Evolutionary conservation across 2,329 filamentous ascomycete species (phyloP).

Genomic region (Alternaria arborescens): DNA sequence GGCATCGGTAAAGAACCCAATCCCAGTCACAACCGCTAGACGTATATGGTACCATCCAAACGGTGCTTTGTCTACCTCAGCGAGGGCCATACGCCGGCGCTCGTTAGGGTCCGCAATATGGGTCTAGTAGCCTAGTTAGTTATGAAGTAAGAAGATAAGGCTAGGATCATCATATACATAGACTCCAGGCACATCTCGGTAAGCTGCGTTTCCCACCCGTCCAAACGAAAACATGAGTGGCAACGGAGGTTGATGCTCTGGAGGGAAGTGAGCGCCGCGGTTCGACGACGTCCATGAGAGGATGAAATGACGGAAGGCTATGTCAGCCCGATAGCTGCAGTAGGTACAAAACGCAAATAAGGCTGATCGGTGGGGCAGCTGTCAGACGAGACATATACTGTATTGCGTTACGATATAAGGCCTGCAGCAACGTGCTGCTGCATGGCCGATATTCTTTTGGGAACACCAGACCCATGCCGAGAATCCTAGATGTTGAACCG

Average conservation of each 20-base stretch:
- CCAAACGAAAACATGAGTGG: conserved; percentile 38
- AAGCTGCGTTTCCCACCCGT: conserved; percentile 42
- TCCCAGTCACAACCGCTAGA: conserved; percentile 78
- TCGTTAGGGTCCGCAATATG: conserved; percentile 49
- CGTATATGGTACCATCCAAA: conserved; percentile 74
- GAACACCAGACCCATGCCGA: conserved; percentile 12
- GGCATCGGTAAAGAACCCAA: conserved; percentile 89
- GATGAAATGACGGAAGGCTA: conserved; percentile 9
- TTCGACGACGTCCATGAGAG: conserved; percentile 6
- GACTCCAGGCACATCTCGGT: conserved; percentile 43
- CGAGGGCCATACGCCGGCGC: conserved; percentile 47
- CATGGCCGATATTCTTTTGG: conserved; percentile 11
- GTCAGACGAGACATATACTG: conserved; percentile 8
- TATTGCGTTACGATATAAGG: conserved; percentile 15
- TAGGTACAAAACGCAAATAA: conserved; percentile 9
- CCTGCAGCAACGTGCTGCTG: conserved; percentile 8
- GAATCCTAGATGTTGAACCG: neutral
- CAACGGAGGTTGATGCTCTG: conserved; percentile 9
- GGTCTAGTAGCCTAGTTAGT: conserved; percentile 27
- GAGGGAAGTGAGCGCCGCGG: conserved; percentile 2
- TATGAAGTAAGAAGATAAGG: neutral
- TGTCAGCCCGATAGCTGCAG: conserved; percentile 10
- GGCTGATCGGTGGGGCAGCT: conserved; percentile 13
- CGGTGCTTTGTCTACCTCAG: conserved; percentile 48
- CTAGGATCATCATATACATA: conserved; percentile 19